Evolutionary conservation across 495 filamentous ascomycete genomes (phyloP).

Genomic region (Xeromyces bisporus): DNA sequence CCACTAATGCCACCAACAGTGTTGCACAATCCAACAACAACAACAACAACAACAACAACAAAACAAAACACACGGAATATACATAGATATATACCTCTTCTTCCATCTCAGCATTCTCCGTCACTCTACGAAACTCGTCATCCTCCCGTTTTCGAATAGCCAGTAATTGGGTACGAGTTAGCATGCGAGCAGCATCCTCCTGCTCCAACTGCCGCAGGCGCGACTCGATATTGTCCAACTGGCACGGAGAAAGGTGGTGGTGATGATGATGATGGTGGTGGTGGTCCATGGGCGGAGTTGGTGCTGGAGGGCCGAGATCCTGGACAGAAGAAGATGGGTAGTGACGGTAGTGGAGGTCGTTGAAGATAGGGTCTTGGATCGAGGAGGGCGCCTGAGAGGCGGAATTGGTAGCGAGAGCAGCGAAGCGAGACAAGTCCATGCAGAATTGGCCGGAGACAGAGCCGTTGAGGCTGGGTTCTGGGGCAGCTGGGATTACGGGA

Average conservation of each 20-base stretch:
- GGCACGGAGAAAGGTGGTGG: constrained; percentile 9
- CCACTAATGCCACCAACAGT: too few relatives aligned
- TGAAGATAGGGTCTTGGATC: constrained; percentile 20
- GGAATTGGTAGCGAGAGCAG: constrained; percentile 33
- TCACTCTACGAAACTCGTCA: constrained; percentile 31
- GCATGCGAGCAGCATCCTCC: constrained; percentile 29
- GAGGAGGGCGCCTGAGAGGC: constrained; percentile 15
- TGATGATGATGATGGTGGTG: constrained; percentile 10
- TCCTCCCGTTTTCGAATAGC: constrained; percentile 32
- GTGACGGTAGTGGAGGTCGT: constrained; percentile 23
- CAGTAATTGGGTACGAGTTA: constrained; percentile 25
- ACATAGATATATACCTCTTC: constrained; percentile 28
- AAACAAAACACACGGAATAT: not conserved
- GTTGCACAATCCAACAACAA: too few relatives aligned
- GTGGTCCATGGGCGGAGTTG: not conserved
- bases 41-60: too few relatives aligned
- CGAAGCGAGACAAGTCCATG: constrained; percentile 25
- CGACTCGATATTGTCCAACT: constrained; percentile 28
- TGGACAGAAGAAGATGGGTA: constrained; percentile 17
- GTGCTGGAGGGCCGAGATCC: constrained; percentile 15
- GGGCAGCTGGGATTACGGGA: constrained; percentile 20
- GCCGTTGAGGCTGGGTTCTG: constrained; percentile 22
- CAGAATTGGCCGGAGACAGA: constrained; percentile 15
- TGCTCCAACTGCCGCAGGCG: constrained; percentile 31
- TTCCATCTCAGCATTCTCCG: constrained; percentile 28